Evolutionary conservation across 2,329 filamentous ascomycete species (phyloP), one percentile per base, ranked within the genome.

Genomic region (Colletotrichum sp.): DNA sequence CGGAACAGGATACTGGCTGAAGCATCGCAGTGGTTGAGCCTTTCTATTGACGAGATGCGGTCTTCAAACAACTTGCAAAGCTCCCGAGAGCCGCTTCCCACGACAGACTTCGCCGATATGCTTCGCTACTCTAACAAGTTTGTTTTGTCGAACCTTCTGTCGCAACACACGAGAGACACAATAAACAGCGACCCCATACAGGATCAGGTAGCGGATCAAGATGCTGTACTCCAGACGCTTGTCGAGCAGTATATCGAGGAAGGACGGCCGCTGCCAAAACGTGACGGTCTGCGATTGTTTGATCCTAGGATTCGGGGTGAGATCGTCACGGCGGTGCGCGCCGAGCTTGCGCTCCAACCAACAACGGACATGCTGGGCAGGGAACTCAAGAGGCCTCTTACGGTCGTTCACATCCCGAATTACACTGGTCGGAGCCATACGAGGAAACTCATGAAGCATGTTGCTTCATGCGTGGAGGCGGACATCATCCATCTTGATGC

Each of bases 401-500:
- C 83, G 1, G 80, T 86, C 6, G 76, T 86, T 36, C 79, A 83
- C 16, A 80, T 86, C 7, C 76, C 85, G 69, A 85, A 86, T 74
- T 80, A 82, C 73, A 81, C 81, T 65, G 83, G 83, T 7, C 64
- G 65, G 18, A 67, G 62, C 22, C 63, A 72, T 24, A 62, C 75
- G 7, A 78, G 74, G 28, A 81, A 77, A 60, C 44, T 95, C n/a
- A 90, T 96, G 3, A 88, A 91, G 75, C 89, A 91, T 67, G 85
- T 94, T 59, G 94, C 94, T 1, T 85, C 86, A 15, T 88, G 92
- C 39, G 85, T 94, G 8, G 86, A 85, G 8, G 93, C 94, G 5
- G 92, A 96, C 78, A 81, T 96, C 5, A 85, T 97, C 36, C 89
- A 91, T 24, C 82, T 98, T 13, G 91, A 93, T 80, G 92, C 95